Conservation (phyloP, 192 early-diverging fungal genomes). For the Gonapodya prolifera region DNA sequence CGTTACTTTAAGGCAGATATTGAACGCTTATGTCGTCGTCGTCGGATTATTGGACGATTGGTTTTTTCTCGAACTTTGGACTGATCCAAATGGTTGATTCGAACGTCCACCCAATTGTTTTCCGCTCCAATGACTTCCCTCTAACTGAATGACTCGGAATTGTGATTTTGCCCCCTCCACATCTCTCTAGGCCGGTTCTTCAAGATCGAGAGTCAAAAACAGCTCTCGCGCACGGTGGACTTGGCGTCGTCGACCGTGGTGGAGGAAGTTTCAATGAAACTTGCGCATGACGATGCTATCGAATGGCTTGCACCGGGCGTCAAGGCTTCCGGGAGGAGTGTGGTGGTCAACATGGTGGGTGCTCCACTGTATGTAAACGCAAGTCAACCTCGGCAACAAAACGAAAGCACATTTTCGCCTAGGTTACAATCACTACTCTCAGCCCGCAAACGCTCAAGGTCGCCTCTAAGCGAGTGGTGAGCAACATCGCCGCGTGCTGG, state of each 20-base stretch:
- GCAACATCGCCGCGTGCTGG: neutral
- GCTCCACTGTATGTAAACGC: neutral
- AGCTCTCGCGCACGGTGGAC: neutral
- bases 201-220: neutral
- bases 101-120: no score
- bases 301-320: neutral
- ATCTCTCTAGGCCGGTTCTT: neutral
- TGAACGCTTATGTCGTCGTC: no score
- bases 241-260: neutral
- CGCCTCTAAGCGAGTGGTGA: neutral
- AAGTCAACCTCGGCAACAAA: neutral
- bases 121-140: no score
- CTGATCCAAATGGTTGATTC: no score
- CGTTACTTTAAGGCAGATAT: neutral
- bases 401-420: neutral
- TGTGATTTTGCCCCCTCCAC: neutral
- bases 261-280: neutral
- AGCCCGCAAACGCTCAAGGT: neutral
- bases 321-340: neutral
- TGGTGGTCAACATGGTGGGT: neutral
- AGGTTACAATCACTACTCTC: neutral
- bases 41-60: no score
- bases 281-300: neutral
- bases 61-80: no score
- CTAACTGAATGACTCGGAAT: no score